phyloP scores from a whole-genome alignment of 2,329 filamentous ascomycete species.

The Annulohypoxylon truncatum region DNA sequence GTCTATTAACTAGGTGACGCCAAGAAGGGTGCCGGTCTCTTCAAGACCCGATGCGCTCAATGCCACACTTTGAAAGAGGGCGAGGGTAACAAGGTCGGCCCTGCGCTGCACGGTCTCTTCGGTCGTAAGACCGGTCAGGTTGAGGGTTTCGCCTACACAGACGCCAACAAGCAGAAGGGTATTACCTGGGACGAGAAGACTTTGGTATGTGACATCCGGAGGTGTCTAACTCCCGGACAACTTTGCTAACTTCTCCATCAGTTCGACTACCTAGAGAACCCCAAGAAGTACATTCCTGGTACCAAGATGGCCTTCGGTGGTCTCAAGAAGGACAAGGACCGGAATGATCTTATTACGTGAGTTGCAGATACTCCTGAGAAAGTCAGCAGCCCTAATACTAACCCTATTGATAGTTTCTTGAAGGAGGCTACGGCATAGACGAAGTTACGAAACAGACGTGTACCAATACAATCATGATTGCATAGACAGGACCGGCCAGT shows the following conservation, averaged over 20 bases:
- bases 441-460: conserved; percentile 49
- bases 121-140: conserved; percentile 94
- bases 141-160: conserved; percentile 95
- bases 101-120: conserved; percentile 96
- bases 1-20: conserved; percentile 73
- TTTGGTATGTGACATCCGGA: conserved; percentile 69
- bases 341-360: conserved; percentile 98
- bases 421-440: conserved; percentile 76
- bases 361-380: conserved; percentile 51
- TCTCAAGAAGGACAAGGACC: conserved; percentile 99
- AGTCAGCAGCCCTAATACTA: background rate
- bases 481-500: conserved; percentile 50
- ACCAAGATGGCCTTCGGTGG: conserved; percentile 99
- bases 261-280: conserved; percentile 99
- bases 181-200: conserved; percentile 87
- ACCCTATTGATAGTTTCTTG: conserved; percentile 66
- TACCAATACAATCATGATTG: conserved; percentile 50
- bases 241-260: conserved; percentile 52
- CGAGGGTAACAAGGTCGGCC: conserved; percentile 98
- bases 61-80: conserved; percentile 95
- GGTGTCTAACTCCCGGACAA: background rate
- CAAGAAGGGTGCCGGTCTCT: conserved; percentile 98
- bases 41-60: conserved; percentile 98
- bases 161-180: conserved; percentile 98
- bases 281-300: conserved; percentile 99